Evolutionary conservation across 192 early-diverging fungal genomes (phyloP), one percentile per base, ranked within the genome.

Genomic region (Coemansia sp.): DNA sequence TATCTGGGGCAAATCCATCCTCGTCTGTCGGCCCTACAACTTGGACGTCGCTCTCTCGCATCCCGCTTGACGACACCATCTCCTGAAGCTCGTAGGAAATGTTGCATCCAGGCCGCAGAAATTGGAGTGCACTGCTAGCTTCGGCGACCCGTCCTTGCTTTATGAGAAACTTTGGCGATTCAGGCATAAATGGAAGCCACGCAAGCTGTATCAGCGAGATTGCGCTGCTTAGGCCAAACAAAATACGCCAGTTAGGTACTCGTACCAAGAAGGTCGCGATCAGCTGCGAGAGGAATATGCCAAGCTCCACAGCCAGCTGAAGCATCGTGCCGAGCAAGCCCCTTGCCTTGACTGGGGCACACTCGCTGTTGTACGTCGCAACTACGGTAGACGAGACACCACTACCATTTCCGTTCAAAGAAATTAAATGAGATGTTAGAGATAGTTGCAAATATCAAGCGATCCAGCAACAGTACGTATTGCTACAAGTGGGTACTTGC

Each of bases 311-410:
- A 0, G 86, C 73, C 36, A 93, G 81, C 80, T 94, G 93, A 42
- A 89, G 86, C 58, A 90, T 67, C 6, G 87, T 84, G 7, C 94
- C 93, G 65, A 93, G 70, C 3, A 83, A 60, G 8, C 93, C 93
- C 56, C 92, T 83, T 24, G 81, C 69, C 22, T 76, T 80, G 15
- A 87, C 71, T 2, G 94, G 89, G 0, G 91, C 80, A 47, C 93
- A 87, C 71, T 94, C 94, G 49, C 87, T 86, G 43, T 94, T 87
- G 67, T 94, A 94, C 7, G 91, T 88, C 24, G 85, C 87, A 6
- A 87, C 81, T 22, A 81, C 83, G 0, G 86, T 87, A 12, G 71
- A 74, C 4, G 79, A 59, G 10, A 91, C 74, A 36, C 94, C 94
- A 35, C 91, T 88, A 40, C 14, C 36, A 58, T 60, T 25, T n/a